phyloP scores from a whole-genome alignment of 768 basidiomycete species.

The Agrocybe chaxingu region DNA sequence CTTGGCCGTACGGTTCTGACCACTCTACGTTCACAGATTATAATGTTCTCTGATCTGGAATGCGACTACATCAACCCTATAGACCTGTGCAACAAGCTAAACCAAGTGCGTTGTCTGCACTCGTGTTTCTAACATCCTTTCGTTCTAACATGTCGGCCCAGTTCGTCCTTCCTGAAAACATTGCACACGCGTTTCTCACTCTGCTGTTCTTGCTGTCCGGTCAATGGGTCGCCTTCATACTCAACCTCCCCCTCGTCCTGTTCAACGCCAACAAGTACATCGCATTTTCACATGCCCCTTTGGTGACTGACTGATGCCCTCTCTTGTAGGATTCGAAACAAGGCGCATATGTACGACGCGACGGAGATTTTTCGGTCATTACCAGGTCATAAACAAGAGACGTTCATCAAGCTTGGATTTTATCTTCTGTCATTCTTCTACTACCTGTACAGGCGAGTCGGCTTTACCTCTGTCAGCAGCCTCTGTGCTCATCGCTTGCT shows the following conservation, averaged over 20 bases:
- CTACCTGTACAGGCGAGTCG: constrained; percentile 80
- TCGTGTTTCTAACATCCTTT: background rate
- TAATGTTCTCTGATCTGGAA: constrained; percentile 99
- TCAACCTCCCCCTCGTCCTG: constrained; percentile 85
- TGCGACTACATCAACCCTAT: constrained; percentile 99
- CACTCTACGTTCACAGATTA: constrained; percentile 60
- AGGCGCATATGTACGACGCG: constrained; percentile 98
- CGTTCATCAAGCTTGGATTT: constrained; percentile 92
- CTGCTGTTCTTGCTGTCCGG: constrained; percentile 89
- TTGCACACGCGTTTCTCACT: constrained; percentile 89
- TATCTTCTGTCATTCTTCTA: constrained; percentile 91
- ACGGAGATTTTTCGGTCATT: constrained; percentile 98
- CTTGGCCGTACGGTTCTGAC: background rate
- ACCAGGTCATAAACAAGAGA: constrained; percentile 92
- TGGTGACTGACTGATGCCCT: constrained; percentile 1
- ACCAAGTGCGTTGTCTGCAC: constrained; percentile 62
- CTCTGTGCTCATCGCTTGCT: constrained; percentile 1
- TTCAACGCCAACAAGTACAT: constrained; percentile 95
- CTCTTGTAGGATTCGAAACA: constrained; percentile 72
- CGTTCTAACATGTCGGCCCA: constrained; percentile 25
- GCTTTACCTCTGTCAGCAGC: background rate
- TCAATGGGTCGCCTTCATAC: constrained; percentile 90
- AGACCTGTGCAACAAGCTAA: constrained; percentile 99
- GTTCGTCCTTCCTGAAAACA: constrained; percentile 98
- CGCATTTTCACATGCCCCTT: constrained; percentile 4